Evolutionary conservation across 768 basidiomycete species (phyloP).

Genomic region (Serendipita sp.): DNA sequence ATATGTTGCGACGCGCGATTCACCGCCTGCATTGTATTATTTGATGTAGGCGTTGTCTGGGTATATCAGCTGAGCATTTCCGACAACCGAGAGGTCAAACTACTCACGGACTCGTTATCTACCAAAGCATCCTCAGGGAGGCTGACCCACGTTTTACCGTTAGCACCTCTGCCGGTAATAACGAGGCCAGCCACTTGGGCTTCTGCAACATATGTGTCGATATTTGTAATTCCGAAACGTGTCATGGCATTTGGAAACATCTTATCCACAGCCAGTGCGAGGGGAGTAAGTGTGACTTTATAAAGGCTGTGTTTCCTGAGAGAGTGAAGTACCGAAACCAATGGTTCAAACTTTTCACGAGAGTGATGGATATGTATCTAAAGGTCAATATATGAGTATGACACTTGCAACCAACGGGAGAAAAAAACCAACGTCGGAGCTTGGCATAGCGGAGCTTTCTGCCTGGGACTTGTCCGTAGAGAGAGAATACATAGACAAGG

Average conservation of each 20-base stretch:
- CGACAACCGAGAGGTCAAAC: neutral
- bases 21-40: neutral
- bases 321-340: neutral
- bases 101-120: neutral
- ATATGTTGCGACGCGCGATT: neutral
- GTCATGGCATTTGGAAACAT: constrained; percentile 1
- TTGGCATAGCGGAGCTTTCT: constrained; percentile 2
- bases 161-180: neutral
- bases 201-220: neutral
- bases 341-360: neutral
- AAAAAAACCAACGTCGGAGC: neutral
- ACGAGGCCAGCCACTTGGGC: neutral
- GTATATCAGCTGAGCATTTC: neutral
- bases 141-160: neutral
- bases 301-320: neutral
- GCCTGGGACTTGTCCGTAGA: constrained; percentile 1
- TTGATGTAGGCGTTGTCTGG: neutral
- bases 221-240: neutral
- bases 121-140: neutral
- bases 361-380: neutral
- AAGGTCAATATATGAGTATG: neutral
- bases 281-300: constrained; percentile 1
- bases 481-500: neutral
- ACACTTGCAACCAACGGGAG: neutral
- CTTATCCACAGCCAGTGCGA: neutral